Percentiles rank a stretch among this genome's conserved stretches.
Evolutionary conservation across 1,139 yeast genomes (phyloP).

Genomic region (Arxiozyma heterogenica): DNA sequence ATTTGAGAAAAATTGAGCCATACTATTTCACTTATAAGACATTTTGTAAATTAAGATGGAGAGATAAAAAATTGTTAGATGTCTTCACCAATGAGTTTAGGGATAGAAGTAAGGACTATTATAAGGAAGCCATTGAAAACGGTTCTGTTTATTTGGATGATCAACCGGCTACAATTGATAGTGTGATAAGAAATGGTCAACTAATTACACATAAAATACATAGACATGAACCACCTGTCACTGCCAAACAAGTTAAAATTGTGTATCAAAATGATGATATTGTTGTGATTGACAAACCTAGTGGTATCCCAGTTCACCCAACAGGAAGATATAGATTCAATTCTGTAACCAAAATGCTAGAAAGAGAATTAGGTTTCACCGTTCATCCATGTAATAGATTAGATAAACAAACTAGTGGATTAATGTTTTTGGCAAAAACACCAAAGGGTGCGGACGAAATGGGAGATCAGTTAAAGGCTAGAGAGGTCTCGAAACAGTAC

Average conservation of each 20-base stretch:
- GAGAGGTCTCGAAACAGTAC: slow-evolving; percentile 75
- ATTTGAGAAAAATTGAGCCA: slow-evolving; percentile 68
- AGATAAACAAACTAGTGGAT: slow-evolving; percentile 86
- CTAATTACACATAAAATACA: slow-evolving; percentile 77
- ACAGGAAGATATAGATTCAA: slow-evolving; percentile 87
- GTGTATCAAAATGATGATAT: slow-evolving; percentile 73
- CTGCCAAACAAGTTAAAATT: slow-evolving; percentile 58
- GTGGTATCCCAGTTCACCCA: slow-evolving; percentile 95
- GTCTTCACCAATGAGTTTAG: slow-evolving; percentile 79
- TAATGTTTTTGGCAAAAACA: slow-evolving; percentile 85
- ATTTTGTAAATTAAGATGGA: slow-evolving; percentile 87
- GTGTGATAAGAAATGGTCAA: slow-evolving; percentile 73
- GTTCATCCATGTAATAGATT: slow-evolving; percentile 89
- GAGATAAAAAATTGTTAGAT: slow-evolving; percentile 68
- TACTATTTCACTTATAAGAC: slow-evolving; percentile 86
- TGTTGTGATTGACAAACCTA: slow-evolving; percentile 85
- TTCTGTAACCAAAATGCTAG: slow-evolving; percentile 70
- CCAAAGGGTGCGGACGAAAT: slow-evolving; percentile 73
- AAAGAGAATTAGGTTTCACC: slow-evolving; percentile 50
- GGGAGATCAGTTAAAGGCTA: slow-evolving; percentile 64
- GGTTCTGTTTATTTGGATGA: slow-evolving; percentile 74
- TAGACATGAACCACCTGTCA: slow-evolving; percentile 86
- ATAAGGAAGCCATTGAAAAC: slow-evolving; percentile 52
- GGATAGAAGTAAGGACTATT: slow-evolving; percentile 64
- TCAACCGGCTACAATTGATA: slow-evolving; percentile 53